Base-by-base conservation (phyloP, 495 filamentous ascomycete species). In the Aspergillus indologenus region DNA sequence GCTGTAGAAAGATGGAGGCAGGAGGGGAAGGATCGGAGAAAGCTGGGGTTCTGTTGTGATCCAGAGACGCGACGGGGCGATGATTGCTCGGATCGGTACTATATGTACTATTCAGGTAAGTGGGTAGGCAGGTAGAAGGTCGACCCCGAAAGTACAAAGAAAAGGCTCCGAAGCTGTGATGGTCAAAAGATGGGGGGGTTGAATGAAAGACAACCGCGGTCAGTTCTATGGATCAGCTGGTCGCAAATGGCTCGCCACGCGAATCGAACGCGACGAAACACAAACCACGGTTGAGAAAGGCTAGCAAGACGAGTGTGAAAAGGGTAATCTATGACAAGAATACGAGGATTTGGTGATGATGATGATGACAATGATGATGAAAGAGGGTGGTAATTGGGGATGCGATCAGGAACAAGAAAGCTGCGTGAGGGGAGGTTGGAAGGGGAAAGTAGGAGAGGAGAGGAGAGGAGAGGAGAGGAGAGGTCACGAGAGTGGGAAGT, bases 51-150 rank as follows among this genome's bases (percentile, higher is more conserved):
- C 2, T 40, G 34, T 40, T 40, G 34, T 40, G 34, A 11, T 7
- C 12, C 12, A 40, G 34, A 40, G 34, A 61, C 59, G 54, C 59
- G 59, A 61, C 59, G 48, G 19, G 5, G 34, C 5, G 34, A 14
- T 11, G 12, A 40, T 15, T 14, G 34, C 5, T 4, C 12, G 5
- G 34, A 40, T 40, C 5, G 5, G 34, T 40, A 40, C 34, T 8
- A 40, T 40, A 40, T 40, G 34, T 40, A 40, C 34, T 8, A 40
- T 40, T 40, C 34, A 11, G 34, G 34, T 40, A 40, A 11, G 34
- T 40, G 34, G 34, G 12, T 15, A 40, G 34, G 34, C 34, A 40
- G 5, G 34, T 40, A 40, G 34, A 14, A 40, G 12, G 34, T 20
- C 18, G 24, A 43, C 2, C 5, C 26, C 18, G 24, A 48, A 53